Evolutionary conservation across 805 yeast genomes (phyloP), one percentile per base, ranked within the genome.

Genomic region (Teunomyces cretensis): DNA sequence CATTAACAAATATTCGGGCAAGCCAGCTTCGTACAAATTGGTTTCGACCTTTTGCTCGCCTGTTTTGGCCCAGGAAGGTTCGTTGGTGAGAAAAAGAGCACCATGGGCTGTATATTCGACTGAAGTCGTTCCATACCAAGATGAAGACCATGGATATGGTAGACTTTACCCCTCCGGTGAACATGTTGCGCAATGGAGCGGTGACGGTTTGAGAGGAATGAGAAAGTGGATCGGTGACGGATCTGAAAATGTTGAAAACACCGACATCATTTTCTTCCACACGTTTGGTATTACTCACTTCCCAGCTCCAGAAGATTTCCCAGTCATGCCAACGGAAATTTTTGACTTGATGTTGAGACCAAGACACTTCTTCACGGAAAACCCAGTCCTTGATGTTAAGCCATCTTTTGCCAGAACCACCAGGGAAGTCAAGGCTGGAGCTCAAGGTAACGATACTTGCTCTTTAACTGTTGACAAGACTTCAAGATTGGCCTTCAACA

Each of bases 301-400:
- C 79, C 95, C 95, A 48, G 84, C 91, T 11, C 92, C 94, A 48
- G 94, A 86, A 71, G 95, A 86, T 66, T 86, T 86, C 84, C 94
- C 94, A 46, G 79, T 86, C 52, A 86, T 86, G 94, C 94, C 94
- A 39, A 85, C 89, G 41, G 95, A 86, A 69, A 86, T 88, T 58
- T 83, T 86, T 57, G 80, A 84, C 48, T 72, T 86, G 54, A 71
- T 83, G 70, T 72, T 86, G 62, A 79, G 91, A 66, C 94, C 94
- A 55, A 76, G 92, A 63, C 81, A 86, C 67, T 82, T 86, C 72
- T 86, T 86, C 76, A 68, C 75, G 38, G 87, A 83, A 63, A 86
- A 86, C 65, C 94, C 95, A 27, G 85, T 80, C 42, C 73, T 86
- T 54, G 94, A 86, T 57, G 79, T 87, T 48, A 79, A 76, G 55